phyloP scores from a whole-genome alignment of 768 basidiomycete species.

The Termitomyces sp. region DNA sequence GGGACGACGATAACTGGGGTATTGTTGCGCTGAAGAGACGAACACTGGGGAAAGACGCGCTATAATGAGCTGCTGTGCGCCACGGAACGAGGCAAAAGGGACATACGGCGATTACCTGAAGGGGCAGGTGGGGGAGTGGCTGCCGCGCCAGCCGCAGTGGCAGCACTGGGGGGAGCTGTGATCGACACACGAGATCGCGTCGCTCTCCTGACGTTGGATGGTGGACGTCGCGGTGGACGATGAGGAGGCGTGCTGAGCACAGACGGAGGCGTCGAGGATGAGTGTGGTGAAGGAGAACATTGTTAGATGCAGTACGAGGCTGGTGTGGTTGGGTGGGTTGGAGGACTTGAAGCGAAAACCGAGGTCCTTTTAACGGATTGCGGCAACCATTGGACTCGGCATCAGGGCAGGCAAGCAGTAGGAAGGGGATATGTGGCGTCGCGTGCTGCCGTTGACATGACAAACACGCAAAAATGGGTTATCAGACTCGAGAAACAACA shows the following conservation, averaged over 20 bases:
- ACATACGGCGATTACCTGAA: slow-evolving; percentile 38
- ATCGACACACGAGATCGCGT: slow-evolving; percentile 30
- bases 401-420: slow-evolving; percentile 20
- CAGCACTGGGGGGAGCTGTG: slow-evolving; percentile 71
- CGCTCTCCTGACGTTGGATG: slow-evolving; percentile 9
- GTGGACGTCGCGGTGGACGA: slow-evolving; percentile 14
- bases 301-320: slow-evolving; percentile 16
- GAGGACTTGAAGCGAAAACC: slow-evolving; percentile 9
- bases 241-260: slow-evolving; percentile 11
- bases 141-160: slow-evolving; percentile 69
- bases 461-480: slow-evolving; percentile 16
- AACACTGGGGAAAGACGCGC: neutral
- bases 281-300: slow-evolving; percentile 20
- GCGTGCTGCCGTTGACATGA: slow-evolving; percentile 34
- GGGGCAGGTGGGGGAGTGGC: slow-evolving; percentile 55
- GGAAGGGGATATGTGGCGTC: slow-evolving; percentile 25
- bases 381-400: slow-evolving; percentile 16
- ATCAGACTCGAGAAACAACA: neutral
- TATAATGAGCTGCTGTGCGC: slow-evolving; percentile 4
- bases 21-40: slow-evolving; percentile 1
- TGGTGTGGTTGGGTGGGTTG: slow-evolving; percentile 15
- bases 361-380: slow-evolving; percentile 26
- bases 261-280: slow-evolving; percentile 9
- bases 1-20: slow-evolving; percentile 10
- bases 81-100: neutral